Base-by-base conservation (phyloP, 306 rosid species). In the Malus fusca region DNA sequence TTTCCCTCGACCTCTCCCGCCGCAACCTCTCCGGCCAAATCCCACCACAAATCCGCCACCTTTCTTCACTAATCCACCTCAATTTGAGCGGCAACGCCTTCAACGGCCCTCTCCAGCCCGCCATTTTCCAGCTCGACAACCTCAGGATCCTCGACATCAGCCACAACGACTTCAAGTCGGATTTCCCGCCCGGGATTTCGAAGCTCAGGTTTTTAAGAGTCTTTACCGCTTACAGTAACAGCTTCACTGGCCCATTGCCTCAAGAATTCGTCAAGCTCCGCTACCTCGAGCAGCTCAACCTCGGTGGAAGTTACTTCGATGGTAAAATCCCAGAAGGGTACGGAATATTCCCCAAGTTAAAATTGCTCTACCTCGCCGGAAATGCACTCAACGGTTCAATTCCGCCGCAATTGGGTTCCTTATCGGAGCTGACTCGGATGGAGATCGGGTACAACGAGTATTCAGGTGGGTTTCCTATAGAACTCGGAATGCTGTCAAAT, bases 241-340 rank as follows among this genome's bases (percentile, higher is more conserved):
- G 78, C 87, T 92, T 95, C 82, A 82, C 84, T 0, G 97, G 99
- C 5, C 85, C 91, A 5, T 66, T 95, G 9, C 96, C 92, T 0
- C 70, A 62, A 68, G 99, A 95, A 21, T 31, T 95, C 40, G 51
- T 62, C 73, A 35, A 68, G 52, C 96, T 90, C 25, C 84, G 85
- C n/a, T 87, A 67, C 58, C 93, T 95, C 0, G 93, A 95, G 74
- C 83, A 84, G 11, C 96, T 95, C 63, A 90, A 89, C 87, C 97
- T 95, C 44, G 95, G 97, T 2, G 99, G 99, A 51, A 95, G 99
- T 87, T 92, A 95, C 88, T 95, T 95, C 87, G 72, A 28, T 3
- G 93, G 82, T 30, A 61, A 26, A 6, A 87, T 95, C 71, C 99
- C 99, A 9, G 56, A 77, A 44, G 66, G 71, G 8, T 95, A 92